Base-by-base conservation (phyloP, 768 basidiomycete genomes). In the Lactarius hengduanensis region DNA sequence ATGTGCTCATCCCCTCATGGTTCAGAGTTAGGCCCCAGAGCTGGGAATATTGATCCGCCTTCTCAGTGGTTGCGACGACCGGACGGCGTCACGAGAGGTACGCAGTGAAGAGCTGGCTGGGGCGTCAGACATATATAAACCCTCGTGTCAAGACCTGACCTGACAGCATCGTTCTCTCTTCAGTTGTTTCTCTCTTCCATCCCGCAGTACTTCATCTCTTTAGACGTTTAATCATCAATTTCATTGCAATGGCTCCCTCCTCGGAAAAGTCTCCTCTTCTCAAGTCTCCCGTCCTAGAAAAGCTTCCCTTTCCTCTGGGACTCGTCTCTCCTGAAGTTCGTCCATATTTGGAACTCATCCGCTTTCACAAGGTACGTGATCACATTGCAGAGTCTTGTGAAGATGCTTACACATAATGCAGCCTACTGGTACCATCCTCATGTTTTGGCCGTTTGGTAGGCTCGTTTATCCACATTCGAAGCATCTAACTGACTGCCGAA, bases 281-380 rank as follows among this genome's bases (percentile, higher is more conserved):
- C 62, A 59, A 56, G 30, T 32, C 56, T 57, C 63, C 62, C 18
- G 36, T 36, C 28, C 38, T 63, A 15, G 62, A 68, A 61, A 70
- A 70, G 22, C 69, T 70, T 28, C 47, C 69, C 16, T 70, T 70
- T 61, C 69, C 69, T 22, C 69, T 70, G 22, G 67, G 69, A 56
- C 63, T 56, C 36, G 67, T 70, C 34, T 67, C 69, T 3, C 63
- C 62, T 9, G 69, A 57, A 4, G 67, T 70, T 22, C 69, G 69
- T 38, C 69, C 69, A 1, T 70, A 70, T 45, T 54, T 70, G 38
- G 68, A 70, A 59, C 70, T 70, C 34, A 70, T 69, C 54, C 62
- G 67, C 18, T 68, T 68, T 55, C 67, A 68, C 28, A 68, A 68
- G 55, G 63, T 68, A 41, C 4, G 59, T 30, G 26, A 22, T 28